Base-by-base conservation (phyloP, 2,329 filamentous ascomycete species). In the Beauveria pseudobassiana region DNA sequence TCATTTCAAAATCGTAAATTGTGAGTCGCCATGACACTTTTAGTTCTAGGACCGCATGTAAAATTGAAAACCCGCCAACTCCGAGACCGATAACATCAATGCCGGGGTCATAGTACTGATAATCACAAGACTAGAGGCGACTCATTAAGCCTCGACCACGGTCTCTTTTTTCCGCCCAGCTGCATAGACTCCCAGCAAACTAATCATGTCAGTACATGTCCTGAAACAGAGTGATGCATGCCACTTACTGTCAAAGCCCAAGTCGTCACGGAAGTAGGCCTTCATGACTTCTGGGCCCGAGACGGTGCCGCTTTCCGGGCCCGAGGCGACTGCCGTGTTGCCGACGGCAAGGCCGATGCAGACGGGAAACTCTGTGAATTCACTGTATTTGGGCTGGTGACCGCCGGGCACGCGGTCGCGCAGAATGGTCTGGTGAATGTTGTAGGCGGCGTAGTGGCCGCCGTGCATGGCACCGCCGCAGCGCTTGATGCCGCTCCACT, bases 401-500 rank as follows among this genome's bases (percentile, higher is more conserved):
- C 69, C 73, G 34, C 58, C 51, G 0, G 74, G 71, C 26, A 75
- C 40, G 20, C 53, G 66, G 57, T 77, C 67, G 42, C 73, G 71
- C 50, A 84, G 71, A 69, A 89, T 84, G 26, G 79, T 75, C 73
- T 88, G 82, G 74, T 89, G 82, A 59, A 89, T 81, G 70, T 93
- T 93, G 59, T 80, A 74, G 7, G 85, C 88, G 3, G 83, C 82
- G 64, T 82, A 79, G 68, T 86, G 83, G 43, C 89, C 90, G 78
- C 87, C 86, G 69, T 89, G 83, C 82, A 93, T 90, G 40, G 90
- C 90, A 18, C 80, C 83, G 26, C 90, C 89, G 67, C 87, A 90
- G 50, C 90, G 87, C 77, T 91, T 93, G 76, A 93, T 91, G 49
- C 89, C 89, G 0, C 87, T 82, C 89, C 90, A 93, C 53, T 78